A percentile compares a stretch with the other conserved stretches of the same genome.
These are phyloP conservation scores for Colletotrichum sidae DNA, from an alignment of 2,329 filamentous ascomycete species.

Conservation along the genomic window DNA sequence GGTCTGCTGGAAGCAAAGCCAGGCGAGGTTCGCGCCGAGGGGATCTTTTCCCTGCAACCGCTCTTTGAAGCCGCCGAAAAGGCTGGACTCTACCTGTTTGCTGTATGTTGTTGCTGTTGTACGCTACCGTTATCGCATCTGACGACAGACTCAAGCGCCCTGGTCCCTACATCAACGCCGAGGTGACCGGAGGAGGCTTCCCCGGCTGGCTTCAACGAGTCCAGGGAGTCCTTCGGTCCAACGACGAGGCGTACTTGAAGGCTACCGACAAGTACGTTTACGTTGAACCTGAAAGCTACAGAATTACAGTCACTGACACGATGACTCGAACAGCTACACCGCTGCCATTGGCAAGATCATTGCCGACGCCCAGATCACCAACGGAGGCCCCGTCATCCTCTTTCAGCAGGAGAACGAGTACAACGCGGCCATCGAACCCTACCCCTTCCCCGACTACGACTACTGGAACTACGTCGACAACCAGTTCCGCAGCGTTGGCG, in stretches of 20 bases:
- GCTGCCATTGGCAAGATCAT: slow-evolving; percentile 69
- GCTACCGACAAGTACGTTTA: slow-evolving; percentile 68
- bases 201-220: slow-evolving; percentile 78
- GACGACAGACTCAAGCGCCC: slow-evolving; percentile 51
- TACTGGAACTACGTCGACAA: slow-evolving; percentile 77
- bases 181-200: slow-evolving; percentile 76
- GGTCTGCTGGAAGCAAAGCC: slow-evolving; percentile 76
- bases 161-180: slow-evolving; percentile 78
- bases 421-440: slow-evolving; percentile 46
- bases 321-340: slow-evolving; percentile 59
- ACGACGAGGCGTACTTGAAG: slow-evolving; percentile 65
- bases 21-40: slow-evolving; percentile 73
- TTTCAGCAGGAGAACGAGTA: slow-evolving; percentile 81
- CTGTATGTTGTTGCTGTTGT: slow-evolving; percentile 43
- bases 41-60: slow-evolving; percentile 74
- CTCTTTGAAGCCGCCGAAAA: slow-evolving; percentile 77
- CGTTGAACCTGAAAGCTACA: too few relatives aligned
- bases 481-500: slow-evolving; percentile 71
- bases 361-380: slow-evolving; percentile 77
- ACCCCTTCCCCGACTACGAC: slow-evolving; percentile 67
- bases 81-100: slow-evolving; percentile 77
- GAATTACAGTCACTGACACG: not conserved
- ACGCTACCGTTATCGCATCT: not conserved
- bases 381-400: slow-evolving; percentile 78
- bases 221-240: slow-evolving; percentile 68